Conservation (phyloP, 148 eudicot species). For the Mesembryanthemum crystallinum region DNA sequence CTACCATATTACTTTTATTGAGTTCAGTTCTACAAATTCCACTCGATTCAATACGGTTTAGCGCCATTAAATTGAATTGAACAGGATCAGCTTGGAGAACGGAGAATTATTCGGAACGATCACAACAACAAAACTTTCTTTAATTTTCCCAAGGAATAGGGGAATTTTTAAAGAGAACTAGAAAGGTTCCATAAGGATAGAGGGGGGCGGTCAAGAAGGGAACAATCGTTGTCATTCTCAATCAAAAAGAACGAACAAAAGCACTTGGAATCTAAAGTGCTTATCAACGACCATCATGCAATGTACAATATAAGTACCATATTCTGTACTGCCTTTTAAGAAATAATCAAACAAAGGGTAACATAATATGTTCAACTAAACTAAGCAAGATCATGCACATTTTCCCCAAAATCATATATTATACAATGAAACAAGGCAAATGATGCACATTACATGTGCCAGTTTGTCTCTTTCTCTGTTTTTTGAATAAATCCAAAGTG, state of each 20-base stretch:
- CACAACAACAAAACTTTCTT: too few relatives aligned
- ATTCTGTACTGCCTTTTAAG: neutral
- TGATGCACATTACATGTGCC: neutral
- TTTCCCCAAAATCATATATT: neutral
- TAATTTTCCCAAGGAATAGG: too few relatives aligned
- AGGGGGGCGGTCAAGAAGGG: neutral
- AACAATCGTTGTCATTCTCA: neutral
- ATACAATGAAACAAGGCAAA: neutral
- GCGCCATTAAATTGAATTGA: too few relatives aligned
- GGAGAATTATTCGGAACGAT: too few relatives aligned
- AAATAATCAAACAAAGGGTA: neutral
- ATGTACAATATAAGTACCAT: neutral
- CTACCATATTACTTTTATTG: too few relatives aligned
- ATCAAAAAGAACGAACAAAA: constrained; percentile 3
- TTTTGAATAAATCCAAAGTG: neutral
- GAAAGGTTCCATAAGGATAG: too few relatives aligned
- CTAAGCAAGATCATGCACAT: neutral
- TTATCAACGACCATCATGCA: constrained; percentile 8
- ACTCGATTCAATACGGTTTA: too few relatives aligned
- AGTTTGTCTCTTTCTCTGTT: neutral
- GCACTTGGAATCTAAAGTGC: neutral
- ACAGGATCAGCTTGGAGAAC: too few relatives aligned
- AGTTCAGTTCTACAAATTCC: too few relatives aligned
- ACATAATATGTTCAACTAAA: neutral
- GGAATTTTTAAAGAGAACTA: too few relatives aligned